phyloP scores from a whole-genome alignment of 371 early-diverging fungal species.

The Mucor lusitanicus region DNA sequence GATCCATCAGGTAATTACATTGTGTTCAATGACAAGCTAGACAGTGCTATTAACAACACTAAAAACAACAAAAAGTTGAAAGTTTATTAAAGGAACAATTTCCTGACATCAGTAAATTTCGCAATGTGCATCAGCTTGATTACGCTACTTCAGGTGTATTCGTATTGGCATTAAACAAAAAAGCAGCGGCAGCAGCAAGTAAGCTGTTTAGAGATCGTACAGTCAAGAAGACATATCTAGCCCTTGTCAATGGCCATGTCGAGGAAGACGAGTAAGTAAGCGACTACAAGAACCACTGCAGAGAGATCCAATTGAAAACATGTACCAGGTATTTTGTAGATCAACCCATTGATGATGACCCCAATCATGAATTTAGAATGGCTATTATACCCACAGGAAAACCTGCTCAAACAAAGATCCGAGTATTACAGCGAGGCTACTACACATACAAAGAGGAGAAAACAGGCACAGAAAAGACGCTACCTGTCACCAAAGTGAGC shows the following conservation, averaged over 20 bases:
- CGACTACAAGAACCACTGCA: background rate
- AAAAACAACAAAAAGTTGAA: slow-evolving; percentile 15
- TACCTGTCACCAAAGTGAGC: slow-evolving; percentile 35
- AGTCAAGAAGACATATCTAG: slow-evolving; percentile 50
- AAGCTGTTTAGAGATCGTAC: slow-evolving; percentile 36
- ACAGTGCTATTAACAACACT: background rate
- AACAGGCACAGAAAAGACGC: slow-evolving; percentile 12
- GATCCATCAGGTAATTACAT: slow-evolving; percentile 19
- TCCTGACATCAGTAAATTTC: slow-evolving; percentile 27
- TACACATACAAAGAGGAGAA: slow-evolving; percentile 27
- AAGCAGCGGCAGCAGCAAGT: slow-evolving; percentile 33
- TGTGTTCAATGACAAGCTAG: background rate
- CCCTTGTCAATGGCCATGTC: slow-evolving; percentile 45
- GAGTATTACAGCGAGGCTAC: slow-evolving; percentile 30
- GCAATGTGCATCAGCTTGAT: slow-evolving; percentile 47
- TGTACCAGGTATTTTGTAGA: slow-evolving; percentile 13
- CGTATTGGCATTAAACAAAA: slow-evolving; percentile 39
- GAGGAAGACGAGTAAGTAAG: slow-evolving; percentile 27
- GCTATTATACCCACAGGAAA: slow-evolving; percentile 28
- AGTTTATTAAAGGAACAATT: slow-evolving; percentile 24
- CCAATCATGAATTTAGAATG: slow-evolving; percentile 40
- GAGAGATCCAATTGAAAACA: background rate
- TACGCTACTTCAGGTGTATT: slow-evolving; percentile 46
- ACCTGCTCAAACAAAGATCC: slow-evolving; percentile 34
- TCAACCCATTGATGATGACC: slow-evolving; percentile 45